A percentile compares a stretch with the other conserved stretches of the same genome.
Conservation (phyloP, 495 filamentous ascomycete species). For the Immersiella caudata region DNA sequence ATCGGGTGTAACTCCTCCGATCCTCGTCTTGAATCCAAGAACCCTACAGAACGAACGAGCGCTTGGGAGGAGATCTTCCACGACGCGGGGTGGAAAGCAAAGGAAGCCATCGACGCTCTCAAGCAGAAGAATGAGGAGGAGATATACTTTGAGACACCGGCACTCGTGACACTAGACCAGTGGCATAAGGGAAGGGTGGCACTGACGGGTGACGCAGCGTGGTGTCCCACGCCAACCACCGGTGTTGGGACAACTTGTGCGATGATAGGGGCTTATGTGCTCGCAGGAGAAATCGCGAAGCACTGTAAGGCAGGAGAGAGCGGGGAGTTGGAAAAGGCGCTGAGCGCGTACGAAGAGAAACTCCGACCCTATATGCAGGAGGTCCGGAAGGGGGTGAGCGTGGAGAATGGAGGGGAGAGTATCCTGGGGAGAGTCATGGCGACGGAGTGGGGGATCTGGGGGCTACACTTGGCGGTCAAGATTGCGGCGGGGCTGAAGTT, state of each 20-base stretch:
- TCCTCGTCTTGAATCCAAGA: background rate
- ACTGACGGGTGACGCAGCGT: conserved; percentile 60
- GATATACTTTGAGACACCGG: conserved; percentile 51
- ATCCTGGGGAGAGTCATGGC: background rate
- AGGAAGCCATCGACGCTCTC: conserved; percentile 45
- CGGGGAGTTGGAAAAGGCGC: background rate
- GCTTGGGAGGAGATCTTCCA: conserved; percentile 44
- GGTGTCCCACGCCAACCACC: conserved; percentile 47
- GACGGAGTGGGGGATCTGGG: background rate
- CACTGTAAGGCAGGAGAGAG: background rate
- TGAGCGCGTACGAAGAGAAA: background rate
- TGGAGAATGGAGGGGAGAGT: background rate
- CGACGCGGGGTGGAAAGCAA: conserved; percentile 50
- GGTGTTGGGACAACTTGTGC: conserved; percentile 53
- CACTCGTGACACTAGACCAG: conserved; percentile 42
- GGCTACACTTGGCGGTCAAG: background rate
- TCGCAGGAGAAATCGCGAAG: conserved; percentile 56
- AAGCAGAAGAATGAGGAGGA: conserved; percentile 32
- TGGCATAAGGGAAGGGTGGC: conserved; percentile 52
- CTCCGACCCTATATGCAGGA: background rate
- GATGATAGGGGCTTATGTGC: conserved; percentile 53
- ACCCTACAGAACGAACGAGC: conserved; percentile 38
- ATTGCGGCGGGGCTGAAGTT: background rate
- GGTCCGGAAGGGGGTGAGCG: background rate
- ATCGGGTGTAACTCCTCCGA: conserved; percentile 21